Percentiles rank a stretch among this genome's conserved stretches.
phyloP scores from a whole-genome alignment of 2,329 filamentous ascomycete genomes.

The Fonsecaea monophora region DNA sequence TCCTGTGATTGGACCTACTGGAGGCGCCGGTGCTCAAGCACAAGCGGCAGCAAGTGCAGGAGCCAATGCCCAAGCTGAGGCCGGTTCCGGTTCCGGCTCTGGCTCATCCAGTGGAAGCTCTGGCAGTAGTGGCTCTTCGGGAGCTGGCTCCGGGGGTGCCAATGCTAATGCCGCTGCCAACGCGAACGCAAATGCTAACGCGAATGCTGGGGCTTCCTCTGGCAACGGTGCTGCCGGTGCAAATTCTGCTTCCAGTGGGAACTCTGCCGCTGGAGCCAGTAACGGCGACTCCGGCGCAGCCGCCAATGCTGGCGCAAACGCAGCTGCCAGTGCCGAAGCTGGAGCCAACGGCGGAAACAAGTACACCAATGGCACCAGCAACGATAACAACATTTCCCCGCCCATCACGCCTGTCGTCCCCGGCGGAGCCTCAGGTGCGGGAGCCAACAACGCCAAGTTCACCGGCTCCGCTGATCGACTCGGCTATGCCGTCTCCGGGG shows the following conservation, averaged over 20 bases:
- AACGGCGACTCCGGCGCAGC: conserved; percentile 28
- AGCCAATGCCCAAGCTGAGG: conserved; percentile 19
- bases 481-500: conserved; percentile 26
- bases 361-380: conserved; percentile 9
- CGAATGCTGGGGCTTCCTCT: conserved; percentile 7
- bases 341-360: conserved; percentile 19
- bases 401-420: conserved; percentile 25
- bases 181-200: neutral
- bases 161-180: neutral
- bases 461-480: conserved; percentile 14
- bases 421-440: conserved; percentile 8
- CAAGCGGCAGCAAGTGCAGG: conserved; percentile 24
- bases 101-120: neutral
- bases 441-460: conserved; percentile 21
- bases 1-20: conserved; percentile 23
- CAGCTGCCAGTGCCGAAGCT: conserved; percentile 26
- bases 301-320: conserved; percentile 20
- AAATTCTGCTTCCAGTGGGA: conserved; percentile 23
- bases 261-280: conserved; percentile 25
- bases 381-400: conserved; percentile 26
- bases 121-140: conserved; percentile 23
- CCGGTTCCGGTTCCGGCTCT: conserved; percentile 35
- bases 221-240: conserved; percentile 14
- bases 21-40: conserved; percentile 16
- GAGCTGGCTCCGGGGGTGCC: conserved; percentile 2